Conservation (phyloP, 2,329 filamentous ascomycete species). For the Claviceps citrina region DNA sequence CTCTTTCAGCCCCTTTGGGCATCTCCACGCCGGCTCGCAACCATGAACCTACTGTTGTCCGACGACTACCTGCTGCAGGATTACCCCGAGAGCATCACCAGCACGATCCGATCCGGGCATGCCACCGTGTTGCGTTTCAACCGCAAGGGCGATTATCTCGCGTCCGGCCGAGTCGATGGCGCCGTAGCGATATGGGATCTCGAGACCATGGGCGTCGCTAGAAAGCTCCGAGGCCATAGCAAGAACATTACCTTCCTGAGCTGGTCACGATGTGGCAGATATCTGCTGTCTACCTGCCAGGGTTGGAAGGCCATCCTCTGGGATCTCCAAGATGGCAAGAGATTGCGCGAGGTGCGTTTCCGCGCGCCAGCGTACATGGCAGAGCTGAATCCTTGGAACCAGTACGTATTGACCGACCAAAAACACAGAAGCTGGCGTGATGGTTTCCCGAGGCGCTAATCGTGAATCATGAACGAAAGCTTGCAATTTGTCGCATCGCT, state of each 20-base stretch:
- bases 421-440: background rate
- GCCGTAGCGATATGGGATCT: constrained; percentile 93
- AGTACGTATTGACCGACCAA: constrained; percentile 33
- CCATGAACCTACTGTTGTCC: constrained; percentile 45
- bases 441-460: constrained; percentile 9
- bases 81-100: constrained; percentile 79
- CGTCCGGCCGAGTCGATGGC: constrained; percentile 84
- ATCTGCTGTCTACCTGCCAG: constrained; percentile 81
- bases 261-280: constrained; percentile 85
- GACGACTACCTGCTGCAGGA: constrained; percentile 56
- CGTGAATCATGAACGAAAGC: constrained; percentile 27
- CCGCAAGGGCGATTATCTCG: constrained; percentile 83
- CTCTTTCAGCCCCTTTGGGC: background rate
- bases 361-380: constrained; percentile 90
- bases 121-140: constrained; percentile 69
- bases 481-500: constrained; percentile 78
- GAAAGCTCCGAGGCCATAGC: constrained; percentile 85
- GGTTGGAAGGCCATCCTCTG: constrained; percentile 95
- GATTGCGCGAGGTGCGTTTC: constrained; percentile 75
- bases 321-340: constrained; percentile 60
- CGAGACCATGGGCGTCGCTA: constrained; percentile 90
- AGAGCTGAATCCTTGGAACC: constrained; percentile 81
- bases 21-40: constrained; percentile 5
- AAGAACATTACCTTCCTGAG: constrained; percentile 87
- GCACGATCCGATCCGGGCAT: constrained; percentile 62